phyloP scores from a whole-genome alignment of 768 basidiomycete species.

The Daedalea quercina region DNA sequence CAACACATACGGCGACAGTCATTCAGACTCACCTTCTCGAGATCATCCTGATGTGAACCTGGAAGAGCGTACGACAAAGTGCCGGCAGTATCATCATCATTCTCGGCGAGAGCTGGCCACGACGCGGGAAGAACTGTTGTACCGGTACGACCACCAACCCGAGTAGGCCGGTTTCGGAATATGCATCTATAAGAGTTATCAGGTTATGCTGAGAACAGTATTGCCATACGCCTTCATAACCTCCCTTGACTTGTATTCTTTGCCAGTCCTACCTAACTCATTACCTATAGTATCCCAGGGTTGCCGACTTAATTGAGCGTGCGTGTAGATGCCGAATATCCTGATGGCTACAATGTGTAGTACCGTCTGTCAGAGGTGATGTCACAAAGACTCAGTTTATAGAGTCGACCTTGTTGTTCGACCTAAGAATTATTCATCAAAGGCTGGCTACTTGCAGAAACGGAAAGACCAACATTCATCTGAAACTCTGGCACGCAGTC shows the following conservation, averaged over 20 bases:
- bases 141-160: constrained; percentile 25
- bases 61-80: constrained; percentile 21
- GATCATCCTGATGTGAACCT: constrained; percentile 35
- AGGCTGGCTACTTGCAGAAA: neutral
- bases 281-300: constrained; percentile 40
- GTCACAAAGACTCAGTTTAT: neutral
- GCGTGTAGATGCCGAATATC: constrained; percentile 43
- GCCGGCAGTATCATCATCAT: no score
- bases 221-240: neutral
- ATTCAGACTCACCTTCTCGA: constrained; percentile 43
- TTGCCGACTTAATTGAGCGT: constrained; percentile 34
- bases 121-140: constrained; percentile 41
- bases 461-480: constrained; percentile 7
- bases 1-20: no score
- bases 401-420: constrained; percentile 34
- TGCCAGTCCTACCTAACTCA: constrained; percentile 34
- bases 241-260: constrained; percentile 46
- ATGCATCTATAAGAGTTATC: constrained; percentile 35
- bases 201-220: no score
- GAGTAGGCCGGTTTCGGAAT: constrained; percentile 29
- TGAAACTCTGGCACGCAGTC: constrained; percentile 17
- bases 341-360: constrained; percentile 28
- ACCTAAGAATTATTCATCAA: constrained; percentile 16
- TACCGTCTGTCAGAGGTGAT: neutral
- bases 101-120: constrained; percentile 35